Percentiles rank a stretch among this genome's conserved stretches.
Evolutionary conservation across 106 monocot genomes (phyloP).

Genomic region (Cymbidium sinense): DNA sequence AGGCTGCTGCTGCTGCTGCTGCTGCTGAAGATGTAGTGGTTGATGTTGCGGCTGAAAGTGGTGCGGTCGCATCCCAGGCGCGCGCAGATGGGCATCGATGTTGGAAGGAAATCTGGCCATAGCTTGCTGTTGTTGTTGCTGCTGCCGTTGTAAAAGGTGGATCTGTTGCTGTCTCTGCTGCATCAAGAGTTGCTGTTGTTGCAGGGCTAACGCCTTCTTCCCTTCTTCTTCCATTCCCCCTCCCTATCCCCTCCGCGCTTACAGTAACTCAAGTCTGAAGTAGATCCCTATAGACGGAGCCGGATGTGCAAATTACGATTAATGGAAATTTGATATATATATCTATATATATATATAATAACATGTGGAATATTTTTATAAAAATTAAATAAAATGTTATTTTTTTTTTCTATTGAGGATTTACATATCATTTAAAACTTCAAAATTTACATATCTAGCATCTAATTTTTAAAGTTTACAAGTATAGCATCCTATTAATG

Average conservation of each 20-base stretch:
- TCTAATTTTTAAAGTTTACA: too few relatives aligned
- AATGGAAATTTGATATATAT: too few relatives aligned
- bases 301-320: too few relatives aligned
- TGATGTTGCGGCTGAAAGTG: conserved; percentile 14
- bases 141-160: conserved; percentile 2
- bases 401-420: too few relatives aligned
- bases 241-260: background rate
- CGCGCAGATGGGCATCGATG: conserved; percentile 82
- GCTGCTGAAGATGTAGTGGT: conserved; percentile 12
- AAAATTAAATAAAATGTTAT: too few relatives aligned
- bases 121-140: conserved; percentile 36
- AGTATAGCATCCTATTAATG: too few relatives aligned
- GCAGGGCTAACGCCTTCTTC: conserved; percentile 6
- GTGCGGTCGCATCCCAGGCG: conserved; percentile 67
- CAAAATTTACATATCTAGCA: too few relatives aligned
- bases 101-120: conserved; percentile 90
- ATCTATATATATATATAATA: too few relatives aligned
- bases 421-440: too few relatives aligned
- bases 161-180: conserved; percentile 19
- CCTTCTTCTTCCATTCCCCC: conserved; percentile 8
- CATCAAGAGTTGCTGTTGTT: conserved; percentile 13
- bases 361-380: too few relatives aligned
- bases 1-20: conserved; percentile 11
- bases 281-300: too few relatives aligned
- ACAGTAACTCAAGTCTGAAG: too few relatives aligned